phyloP scores from a whole-genome alignment of 441 rosid species.

The Jatropha multifida region DNA sequence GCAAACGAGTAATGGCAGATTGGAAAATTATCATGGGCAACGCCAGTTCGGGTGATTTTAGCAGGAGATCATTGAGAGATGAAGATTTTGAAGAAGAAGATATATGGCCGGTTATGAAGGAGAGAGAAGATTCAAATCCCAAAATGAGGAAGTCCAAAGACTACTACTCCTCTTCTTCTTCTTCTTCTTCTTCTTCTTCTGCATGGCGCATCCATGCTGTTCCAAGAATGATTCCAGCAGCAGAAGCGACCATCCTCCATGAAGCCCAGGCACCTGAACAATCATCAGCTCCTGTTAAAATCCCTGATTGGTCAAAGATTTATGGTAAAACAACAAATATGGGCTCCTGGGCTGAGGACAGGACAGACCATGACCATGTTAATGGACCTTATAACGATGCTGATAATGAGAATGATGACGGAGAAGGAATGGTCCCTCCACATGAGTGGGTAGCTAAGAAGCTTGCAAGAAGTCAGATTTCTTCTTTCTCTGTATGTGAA shows the following conservation, averaged over 20 bases:
- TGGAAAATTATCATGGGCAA: conserved; percentile 37
- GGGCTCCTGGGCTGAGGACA: conserved; percentile 27
- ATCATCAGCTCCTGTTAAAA: conserved; percentile 72
- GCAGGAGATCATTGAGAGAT: conserved; percentile 32
- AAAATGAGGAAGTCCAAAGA: conserved; percentile 35
- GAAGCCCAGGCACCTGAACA: conserved; percentile 39
- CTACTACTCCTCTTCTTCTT: conserved; percentile 6
- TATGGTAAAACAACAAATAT: conserved; percentile 42
- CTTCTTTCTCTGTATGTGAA: conserved; percentile 90
- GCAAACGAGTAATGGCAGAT: conserved; percentile 30
- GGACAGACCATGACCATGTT: conserved; percentile 11
- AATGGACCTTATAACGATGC: not conserved
- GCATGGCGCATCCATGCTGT: conserved; percentile 38
- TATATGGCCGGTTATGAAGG: conserved; percentile 55
- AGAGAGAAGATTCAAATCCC: conserved; percentile 47
- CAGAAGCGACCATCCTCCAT: conserved; percentile 13
- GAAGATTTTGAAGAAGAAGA: conserved; percentile 84
- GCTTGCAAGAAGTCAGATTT: conserved; percentile 74
- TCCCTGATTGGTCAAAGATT: conserved; percentile 85
- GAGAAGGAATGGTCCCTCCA: conserved; percentile 76
- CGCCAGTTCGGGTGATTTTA: conserved; percentile 23
- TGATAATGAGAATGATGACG: conserved; percentile 32
- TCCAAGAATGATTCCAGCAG: conserved; percentile 51
- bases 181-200: conserved; percentile 29
- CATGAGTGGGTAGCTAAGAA: conserved; percentile 94